Percentiles rank a stretch among this genome's conserved stretches.
Evolutionary conservation across 2,329 filamentous ascomycete genomes (phyloP).

Genomic region (Neofusicoccum cordaticola): DNA sequence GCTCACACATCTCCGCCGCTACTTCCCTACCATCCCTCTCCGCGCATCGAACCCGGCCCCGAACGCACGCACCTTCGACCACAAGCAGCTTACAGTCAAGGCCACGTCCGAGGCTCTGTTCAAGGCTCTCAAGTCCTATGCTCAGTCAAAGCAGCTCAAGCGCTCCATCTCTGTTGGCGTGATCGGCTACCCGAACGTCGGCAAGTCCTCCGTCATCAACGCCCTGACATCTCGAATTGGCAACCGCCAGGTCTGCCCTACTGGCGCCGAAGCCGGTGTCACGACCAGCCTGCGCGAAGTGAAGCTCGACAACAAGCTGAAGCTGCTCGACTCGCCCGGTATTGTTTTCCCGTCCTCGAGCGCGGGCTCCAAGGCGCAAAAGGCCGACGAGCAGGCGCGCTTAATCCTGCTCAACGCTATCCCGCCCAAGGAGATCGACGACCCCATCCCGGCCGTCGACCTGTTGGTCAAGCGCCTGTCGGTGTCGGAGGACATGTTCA

Average conservation of each 20-base stretch:
- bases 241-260: conserved; percentile 72
- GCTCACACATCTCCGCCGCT: conserved; percentile 79
- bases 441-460: conserved; percentile 82
- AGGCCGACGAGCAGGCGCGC: conserved; percentile 73
- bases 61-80: conserved; percentile 88
- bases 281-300: conserved; percentile 85
- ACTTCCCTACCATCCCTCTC: conserved; percentile 87
- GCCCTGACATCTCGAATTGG: conserved; percentile 77
- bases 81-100: conserved; percentile 83
- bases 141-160: conserved; percentile 79
- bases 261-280: conserved; percentile 87
- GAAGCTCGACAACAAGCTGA: conserved; percentile 93
- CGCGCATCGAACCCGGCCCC: conserved; percentile 78
- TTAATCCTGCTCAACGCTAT: conserved; percentile 87
- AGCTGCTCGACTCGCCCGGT: conserved; percentile 87
- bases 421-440: conserved; percentile 89
- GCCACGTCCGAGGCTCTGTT: conserved; percentile 82
- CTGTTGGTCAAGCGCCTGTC: conserved; percentile 81
- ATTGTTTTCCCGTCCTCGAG: conserved; percentile 82
- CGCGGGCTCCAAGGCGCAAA: conserved; percentile 40
- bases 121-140: conserved; percentile 85
- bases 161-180: conserved; percentile 87
- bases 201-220: conserved; percentile 96
- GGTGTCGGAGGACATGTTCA: conserved; percentile 67
- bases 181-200: conserved; percentile 93